Evolutionary conservation across 805 yeast species (phyloP), one percentile per base, ranked within the genome.

Genomic region (Pichia cabralensis): DNA sequence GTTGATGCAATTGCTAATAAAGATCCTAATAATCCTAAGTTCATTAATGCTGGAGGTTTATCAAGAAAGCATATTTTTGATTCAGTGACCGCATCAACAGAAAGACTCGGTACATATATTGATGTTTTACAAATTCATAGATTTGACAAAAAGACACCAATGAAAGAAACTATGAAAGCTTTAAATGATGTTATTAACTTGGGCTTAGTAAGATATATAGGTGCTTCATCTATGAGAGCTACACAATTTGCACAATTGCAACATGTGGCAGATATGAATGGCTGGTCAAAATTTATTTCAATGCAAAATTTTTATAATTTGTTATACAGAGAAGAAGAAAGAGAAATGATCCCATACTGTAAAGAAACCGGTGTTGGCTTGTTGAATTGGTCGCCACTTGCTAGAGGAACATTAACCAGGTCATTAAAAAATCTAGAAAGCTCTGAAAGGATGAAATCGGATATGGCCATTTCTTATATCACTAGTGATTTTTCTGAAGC

Each of bases 301-400:
- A 67, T 74, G 69, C 81, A 76, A 52, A 66, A 67, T 45, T 65
- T 55, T 48, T 70, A 75, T 53, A 73, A 72, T 46, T 53, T 75
- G 42, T 34, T 74, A 8, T 60, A 71, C 46, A 58, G 82, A 18
- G 81, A 76, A 47, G 81, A 75, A 33, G 82, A 76, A 47, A 55
- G 75, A 12, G 82, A 76, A 47, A 57, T 74, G 64, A 67, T 63
- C 38, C 71, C 69, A 18, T 76, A 55, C 50, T 71, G 78, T 41
- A 53, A 66, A 17, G 61, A 58, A 33, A 65, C 67, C 10, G 68
- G 68, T 12, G 67, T 76, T 26, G 79, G 76, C 2, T 34, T 73
- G 15, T 61, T 71, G 28, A 80, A 80, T n/a, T 76, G 74, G 71
- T 69, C 77, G 7, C 80, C 82, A 18, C 49, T 64, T 36, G 76